Evolutionary conservation across 176 grass and related monocot genomes (phyloP).

Genomic region (Aechmea fasciata): DNA sequence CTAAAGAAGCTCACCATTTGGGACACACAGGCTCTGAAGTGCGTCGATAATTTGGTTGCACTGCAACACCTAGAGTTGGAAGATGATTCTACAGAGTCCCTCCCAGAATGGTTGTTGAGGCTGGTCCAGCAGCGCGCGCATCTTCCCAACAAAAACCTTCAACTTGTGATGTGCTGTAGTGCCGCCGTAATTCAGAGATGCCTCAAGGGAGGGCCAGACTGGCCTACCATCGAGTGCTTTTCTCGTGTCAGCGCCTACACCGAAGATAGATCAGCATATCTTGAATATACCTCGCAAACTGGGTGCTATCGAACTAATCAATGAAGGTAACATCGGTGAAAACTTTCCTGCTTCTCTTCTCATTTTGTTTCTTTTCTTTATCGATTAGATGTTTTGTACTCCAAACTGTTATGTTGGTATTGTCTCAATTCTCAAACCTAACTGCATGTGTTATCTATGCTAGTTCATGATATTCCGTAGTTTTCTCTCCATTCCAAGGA

Average conservation of each 20-base stretch:
- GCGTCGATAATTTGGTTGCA: constrained; percentile 1
- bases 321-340: neutral
- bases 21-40: neutral
- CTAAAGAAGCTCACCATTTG: neutral
- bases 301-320: neutral
- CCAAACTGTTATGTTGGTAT: too few relatives aligned
- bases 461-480: too few relatives aligned
- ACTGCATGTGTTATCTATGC: too few relatives aligned
- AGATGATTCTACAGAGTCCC: neutral
- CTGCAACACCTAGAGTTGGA: neutral
- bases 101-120: constrained; percentile 1
- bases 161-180: constrained; percentile 3
- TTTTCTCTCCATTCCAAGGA: too few relatives aligned
- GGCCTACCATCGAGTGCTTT: constrained; percentile 11
- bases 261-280: neutral
- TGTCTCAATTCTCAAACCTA: too few relatives aligned
- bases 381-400: too few relatives aligned
- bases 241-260: constrained; percentile 14
- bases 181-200: constrained; percentile 4
- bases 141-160: neutral
- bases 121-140: neutral
- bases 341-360: neutral
- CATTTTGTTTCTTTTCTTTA: neutral
- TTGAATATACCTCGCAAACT: constrained; percentile 2
- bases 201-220: constrained; percentile 4